These are phyloP conservation scores for Kodamaea anthophila DNA, from an alignment of 1,139 yeast genomes.

Conservation along the genomic window DNA sequence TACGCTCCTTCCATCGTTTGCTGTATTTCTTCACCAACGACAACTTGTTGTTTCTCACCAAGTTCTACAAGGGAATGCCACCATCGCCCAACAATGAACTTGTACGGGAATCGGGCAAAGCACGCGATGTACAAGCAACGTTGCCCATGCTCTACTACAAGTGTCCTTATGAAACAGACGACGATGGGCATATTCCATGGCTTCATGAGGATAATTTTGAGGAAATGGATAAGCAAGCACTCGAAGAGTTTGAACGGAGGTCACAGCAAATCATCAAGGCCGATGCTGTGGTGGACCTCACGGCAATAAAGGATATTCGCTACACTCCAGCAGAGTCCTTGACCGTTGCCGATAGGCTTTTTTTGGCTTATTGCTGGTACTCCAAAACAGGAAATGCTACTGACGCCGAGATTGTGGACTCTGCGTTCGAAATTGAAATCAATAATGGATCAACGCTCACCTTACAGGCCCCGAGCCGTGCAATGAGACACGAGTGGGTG, in stretches of 20 bases:
- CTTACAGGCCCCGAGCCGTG: conserved; percentile 50
- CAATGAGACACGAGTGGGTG: conserved; percentile 64
- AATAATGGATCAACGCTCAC: conserved; percentile 41
- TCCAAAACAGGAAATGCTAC: conserved; percentile 15
- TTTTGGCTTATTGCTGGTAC: conserved; percentile 44
- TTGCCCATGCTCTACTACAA: conserved; percentile 39
- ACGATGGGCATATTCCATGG: conserved; percentile 56
- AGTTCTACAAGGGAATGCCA: conserved; percentile 54
- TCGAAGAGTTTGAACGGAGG: conserved; percentile 59
- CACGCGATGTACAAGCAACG: conserved; percentile 3
- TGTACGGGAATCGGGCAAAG: conserved; percentile 15
- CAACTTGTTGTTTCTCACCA: conserved; percentile 53
- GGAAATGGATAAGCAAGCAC: conserved; percentile 49
- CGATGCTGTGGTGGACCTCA: conserved; percentile 56
- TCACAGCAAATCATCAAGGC: conserved; percentile 52
- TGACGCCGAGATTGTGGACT: conserved; percentile 31
- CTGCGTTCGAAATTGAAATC: conserved; percentile 50
- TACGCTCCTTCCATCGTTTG: conserved; percentile 45
- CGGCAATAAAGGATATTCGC: conserved; percentile 37
- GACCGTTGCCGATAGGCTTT: conserved; percentile 26
- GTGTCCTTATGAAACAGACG: conserved; percentile 45
- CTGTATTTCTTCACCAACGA: conserved; percentile 62
- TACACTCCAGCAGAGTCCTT: conserved; percentile 23
- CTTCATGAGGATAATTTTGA: conserved; percentile 41
- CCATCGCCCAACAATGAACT: conserved; percentile 42